Conservation (phyloP, 306 rosid genomes). For the Abrus pulchellus region DNA sequence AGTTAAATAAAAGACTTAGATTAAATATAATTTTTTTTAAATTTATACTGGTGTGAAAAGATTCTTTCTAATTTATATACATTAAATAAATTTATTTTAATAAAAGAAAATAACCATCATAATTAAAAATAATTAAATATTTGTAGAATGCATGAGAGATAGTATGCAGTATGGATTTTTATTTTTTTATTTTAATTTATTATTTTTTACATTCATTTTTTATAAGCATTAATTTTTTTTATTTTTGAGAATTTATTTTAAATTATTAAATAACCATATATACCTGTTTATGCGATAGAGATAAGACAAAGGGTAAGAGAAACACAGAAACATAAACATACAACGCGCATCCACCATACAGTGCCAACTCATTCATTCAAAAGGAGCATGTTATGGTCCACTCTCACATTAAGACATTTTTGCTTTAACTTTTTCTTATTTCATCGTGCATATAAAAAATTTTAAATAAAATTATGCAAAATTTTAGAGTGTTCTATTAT, state of each 20-base stretch:
- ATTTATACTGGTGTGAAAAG: no score
- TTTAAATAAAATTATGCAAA: not conserved
- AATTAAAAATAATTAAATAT: no score
- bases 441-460: not conserved
- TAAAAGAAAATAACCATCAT: no score
- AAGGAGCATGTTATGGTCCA: not conserved
- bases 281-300: not conserved
- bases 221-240: not conserved
- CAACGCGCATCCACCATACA: not conserved
- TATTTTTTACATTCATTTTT: not conserved
- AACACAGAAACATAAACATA: not conserved
- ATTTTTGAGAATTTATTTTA: not conserved
- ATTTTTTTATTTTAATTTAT: no score
- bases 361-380: not conserved
- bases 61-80: no score
- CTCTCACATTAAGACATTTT: no score
- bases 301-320: not conserved
- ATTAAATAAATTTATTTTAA: no score
- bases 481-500: not conserved
- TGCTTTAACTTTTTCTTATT: not conserved
- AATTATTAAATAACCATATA: not conserved
- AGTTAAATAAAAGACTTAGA: no score
- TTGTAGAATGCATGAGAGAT: no score
- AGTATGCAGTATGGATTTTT: no score
- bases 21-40: no score